These are phyloP conservation scores for Coprinopsis marcescibilis DNA, from an alignment of 768 basidiomycete species.

Conservation along the genomic window DNA sequence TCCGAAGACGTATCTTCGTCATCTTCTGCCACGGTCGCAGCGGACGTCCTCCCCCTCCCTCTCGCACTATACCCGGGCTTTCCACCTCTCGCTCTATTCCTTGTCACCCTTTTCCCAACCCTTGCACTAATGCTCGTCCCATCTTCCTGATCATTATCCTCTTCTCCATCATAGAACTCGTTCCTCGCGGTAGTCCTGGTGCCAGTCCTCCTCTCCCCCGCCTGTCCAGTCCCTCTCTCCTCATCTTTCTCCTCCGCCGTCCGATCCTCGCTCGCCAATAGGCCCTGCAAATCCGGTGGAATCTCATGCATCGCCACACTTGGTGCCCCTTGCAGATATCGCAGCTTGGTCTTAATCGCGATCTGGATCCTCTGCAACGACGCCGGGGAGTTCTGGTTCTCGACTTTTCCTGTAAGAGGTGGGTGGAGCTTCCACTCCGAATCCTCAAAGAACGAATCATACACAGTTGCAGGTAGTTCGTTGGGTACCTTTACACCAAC, in stretches of 20 bases:
- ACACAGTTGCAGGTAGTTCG: slow-evolving; percentile 82
- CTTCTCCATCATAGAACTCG: slow-evolving; percentile 71
- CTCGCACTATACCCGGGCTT: too few species aligned
- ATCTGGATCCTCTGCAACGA: slow-evolving; percentile 85
- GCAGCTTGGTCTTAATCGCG: slow-evolving; percentile 77
- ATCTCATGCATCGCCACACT: slow-evolving; percentile 96
- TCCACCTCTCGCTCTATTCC: slow-evolving; percentile 21
- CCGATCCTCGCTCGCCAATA: slow-evolving; percentile 67
- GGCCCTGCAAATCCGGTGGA: slow-evolving; percentile 81
- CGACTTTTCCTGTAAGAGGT: slow-evolving; percentile 83
- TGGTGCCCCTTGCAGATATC: slow-evolving; percentile 94
- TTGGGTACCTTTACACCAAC: slow-evolving; percentile 81
- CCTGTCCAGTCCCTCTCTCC: slow-evolving; percentile 49
- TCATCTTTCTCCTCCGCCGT: slow-evolving; percentile 67
- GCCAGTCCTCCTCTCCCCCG: slow-evolving; percentile 53
- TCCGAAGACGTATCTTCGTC: slow-evolving; percentile 14
- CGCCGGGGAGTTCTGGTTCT: slow-evolving; percentile 84
- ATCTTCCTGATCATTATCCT: slow-evolving; percentile 55
- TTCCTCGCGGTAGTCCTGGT: slow-evolving; percentile 45
- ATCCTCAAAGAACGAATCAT: slow-evolving; percentile 90
- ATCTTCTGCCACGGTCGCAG: slow-evolving; percentile 14
- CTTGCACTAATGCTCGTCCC: slow-evolving; percentile 16
- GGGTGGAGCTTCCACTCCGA: slow-evolving; percentile 92
- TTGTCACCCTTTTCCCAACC: slow-evolving; percentile 21
- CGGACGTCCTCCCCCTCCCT: slow-evolving; percentile 11